Conservation (phyloP, 805 yeast species). For the Isabelozyma heimii region DNA sequence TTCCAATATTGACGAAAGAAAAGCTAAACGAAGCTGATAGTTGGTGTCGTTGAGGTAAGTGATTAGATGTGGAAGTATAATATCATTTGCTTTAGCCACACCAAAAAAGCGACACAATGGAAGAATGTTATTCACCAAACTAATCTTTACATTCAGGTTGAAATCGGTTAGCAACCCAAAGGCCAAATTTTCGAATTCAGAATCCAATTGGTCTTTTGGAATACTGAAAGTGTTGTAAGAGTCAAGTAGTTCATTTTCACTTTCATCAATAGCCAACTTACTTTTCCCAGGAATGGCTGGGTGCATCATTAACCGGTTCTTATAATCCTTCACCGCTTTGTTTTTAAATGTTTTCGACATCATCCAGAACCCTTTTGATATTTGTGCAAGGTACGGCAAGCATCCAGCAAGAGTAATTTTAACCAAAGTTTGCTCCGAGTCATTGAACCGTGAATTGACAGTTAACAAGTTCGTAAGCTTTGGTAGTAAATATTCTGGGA, state of each 20-base stretch:
- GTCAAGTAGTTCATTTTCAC: conserved; percentile 20
- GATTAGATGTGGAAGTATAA: conserved; percentile 84
- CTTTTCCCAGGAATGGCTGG: conserved; percentile 4
- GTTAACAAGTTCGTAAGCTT: conserved; percentile 39
- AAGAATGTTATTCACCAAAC: conserved; percentile 67
- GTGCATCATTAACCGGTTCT: conserved; percentile 4
- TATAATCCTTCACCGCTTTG: conserved; percentile 8
- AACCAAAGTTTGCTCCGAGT: conserved; percentile 24
- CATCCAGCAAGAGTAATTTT: conserved; percentile 70
- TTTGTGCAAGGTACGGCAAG: conserved; percentile 67
- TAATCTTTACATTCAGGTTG: conserved; percentile 61
- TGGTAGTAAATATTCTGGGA: conserved; percentile 82
- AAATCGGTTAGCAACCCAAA: conserved; percentile 68
- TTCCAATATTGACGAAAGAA: conserved; percentile 69
- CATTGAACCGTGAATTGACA: conserved; percentile 17
- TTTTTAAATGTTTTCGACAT: conserved; percentile 50
- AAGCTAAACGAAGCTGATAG: conserved; percentile 61
- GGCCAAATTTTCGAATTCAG: conserved; percentile 64
- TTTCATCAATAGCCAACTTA: conserved; percentile 10
- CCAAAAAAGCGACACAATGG: conserved; percentile 83
- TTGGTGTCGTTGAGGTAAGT: conserved; percentile 85
- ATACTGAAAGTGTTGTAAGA: conserved; percentile 12
- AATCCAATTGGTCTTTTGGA: conserved; percentile 44
- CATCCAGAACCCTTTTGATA: conserved; percentile 62
- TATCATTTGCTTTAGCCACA: conserved; percentile 81